These are phyloP conservation scores for Phycomyces nitens DNA, from an alignment of 192 early-diverging fungal genomes.

Conservation along the genomic window DNA sequence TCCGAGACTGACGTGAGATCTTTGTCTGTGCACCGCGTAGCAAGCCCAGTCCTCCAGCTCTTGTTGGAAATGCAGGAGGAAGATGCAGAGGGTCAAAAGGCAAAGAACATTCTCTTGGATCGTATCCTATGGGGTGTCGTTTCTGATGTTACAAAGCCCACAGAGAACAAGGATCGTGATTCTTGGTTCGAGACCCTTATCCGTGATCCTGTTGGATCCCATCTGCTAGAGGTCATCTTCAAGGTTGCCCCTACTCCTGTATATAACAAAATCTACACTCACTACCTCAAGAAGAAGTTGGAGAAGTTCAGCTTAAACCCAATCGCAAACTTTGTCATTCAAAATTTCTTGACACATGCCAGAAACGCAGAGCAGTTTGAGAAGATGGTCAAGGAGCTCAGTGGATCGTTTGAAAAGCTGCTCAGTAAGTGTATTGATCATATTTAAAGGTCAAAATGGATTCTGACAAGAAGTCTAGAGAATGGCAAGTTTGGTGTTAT, in stretches of 20 bases:
- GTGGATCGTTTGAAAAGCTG: slow-evolving; percentile 54
- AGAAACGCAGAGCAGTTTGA: slow-evolving; percentile 57
- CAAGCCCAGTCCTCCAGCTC: slow-evolving; percentile 76
- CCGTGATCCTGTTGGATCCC: slow-evolving; percentile 71
- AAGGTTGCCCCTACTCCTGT: slow-evolving; percentile 47
- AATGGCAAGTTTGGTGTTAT: slow-evolving; percentile 67
- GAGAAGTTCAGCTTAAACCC: slow-evolving; percentile 63
- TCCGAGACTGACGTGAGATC: slow-evolving; percentile 50
- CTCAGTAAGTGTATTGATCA: slow-evolving; percentile 43
- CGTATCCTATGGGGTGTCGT: slow-evolving; percentile 55
- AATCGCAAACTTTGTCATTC: slow-evolving; percentile 83
- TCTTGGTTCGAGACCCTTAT: slow-evolving; percentile 57
- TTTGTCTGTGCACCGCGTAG: slow-evolving; percentile 62
- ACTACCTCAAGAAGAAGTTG: slow-evolving; percentile 61
- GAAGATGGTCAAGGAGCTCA: slow-evolving; percentile 61
- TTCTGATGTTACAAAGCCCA: slow-evolving; percentile 36
- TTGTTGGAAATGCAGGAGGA: slow-evolving; percentile 32
- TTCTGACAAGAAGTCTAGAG: slow-evolving; percentile 26
- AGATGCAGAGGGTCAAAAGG: slow-evolving; percentile 37
- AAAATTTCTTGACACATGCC: slow-evolving; percentile 64
- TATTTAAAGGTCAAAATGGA: background rate
- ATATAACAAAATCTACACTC: slow-evolving; percentile 62
- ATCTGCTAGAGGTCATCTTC: slow-evolving; percentile 71
- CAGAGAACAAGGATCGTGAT: slow-evolving; percentile 44
- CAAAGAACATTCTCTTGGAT: slow-evolving; percentile 49